Percentiles rank a stretch among this genome's conserved stretches.
These are phyloP conservation scores for Penicillium diatomitis DNA, from an alignment of 495 filamentous ascomycete species.

Conservation along the genomic window DNA sequence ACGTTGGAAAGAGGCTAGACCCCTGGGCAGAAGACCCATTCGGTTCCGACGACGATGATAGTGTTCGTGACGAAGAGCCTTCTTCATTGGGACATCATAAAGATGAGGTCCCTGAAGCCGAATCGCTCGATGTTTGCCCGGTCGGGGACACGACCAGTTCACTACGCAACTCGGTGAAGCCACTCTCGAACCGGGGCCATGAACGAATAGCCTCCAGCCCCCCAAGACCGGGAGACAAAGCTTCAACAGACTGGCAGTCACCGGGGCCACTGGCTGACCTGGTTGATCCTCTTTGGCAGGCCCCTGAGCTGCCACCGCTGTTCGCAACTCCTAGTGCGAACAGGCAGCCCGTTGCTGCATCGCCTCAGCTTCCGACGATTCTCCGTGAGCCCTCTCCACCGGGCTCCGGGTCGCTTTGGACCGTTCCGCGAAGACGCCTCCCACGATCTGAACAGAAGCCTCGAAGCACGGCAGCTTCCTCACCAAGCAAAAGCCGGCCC, in stretches of 20 bases:
- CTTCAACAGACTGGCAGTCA: neutral
- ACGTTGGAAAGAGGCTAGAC: conserved; percentile 24
- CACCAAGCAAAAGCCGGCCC: conserved; percentile 13
- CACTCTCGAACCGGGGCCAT: neutral
- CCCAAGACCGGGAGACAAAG: neutral
- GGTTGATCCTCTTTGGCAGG: conserved; percentile 24
- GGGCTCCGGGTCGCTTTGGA: conserved; percentile 32
- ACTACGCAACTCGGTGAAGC: conserved; percentile 14
- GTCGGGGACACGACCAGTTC: conserved; percentile 17
- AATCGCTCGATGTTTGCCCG: neutral
- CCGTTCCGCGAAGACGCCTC: conserved; percentile 17
- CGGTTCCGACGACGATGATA: conserved; percentile 2
- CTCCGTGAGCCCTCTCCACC: conserved; percentile 23
- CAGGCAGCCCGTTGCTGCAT: conserved; percentile 6
- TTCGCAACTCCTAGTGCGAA: conserved; percentile 28
- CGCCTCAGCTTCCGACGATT: conserved; percentile 11
- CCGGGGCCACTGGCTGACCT: no score
- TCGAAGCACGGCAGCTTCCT: conserved; percentile 14
- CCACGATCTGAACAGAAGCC: conserved; percentile 14
- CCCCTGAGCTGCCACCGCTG: conserved; percentile 28
- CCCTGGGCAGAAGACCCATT: conserved; percentile 11
- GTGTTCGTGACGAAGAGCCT: neutral
- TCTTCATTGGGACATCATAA: no score
- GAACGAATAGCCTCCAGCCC: neutral
- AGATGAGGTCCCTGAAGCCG: no score